Percentiles rank a stretch among this genome's conserved stretches.
Evolutionary conservation across 306 rosid genomes (phyloP).

Genomic region (Castanea sativa): DNA sequence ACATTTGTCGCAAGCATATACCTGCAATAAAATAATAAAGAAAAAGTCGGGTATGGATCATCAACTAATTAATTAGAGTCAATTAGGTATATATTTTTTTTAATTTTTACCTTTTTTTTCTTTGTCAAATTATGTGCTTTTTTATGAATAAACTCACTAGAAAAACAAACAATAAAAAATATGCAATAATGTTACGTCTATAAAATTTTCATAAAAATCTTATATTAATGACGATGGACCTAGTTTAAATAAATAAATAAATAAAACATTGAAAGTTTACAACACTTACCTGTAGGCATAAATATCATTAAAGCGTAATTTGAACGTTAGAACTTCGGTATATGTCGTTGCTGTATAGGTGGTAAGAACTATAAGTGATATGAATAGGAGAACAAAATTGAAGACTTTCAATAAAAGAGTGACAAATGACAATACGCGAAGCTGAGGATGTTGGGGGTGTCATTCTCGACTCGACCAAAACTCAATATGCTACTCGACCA

Average conservation of each 20-base stretch:
- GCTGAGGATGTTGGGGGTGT: slow-evolving; percentile 22
- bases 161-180: too few relatives aligned
- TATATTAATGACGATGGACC: too few relatives aligned
- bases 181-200: too few relatives aligned
- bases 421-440: slow-evolving; percentile 21
- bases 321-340: neutral
- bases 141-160: too few relatives aligned
- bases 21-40: slow-evolving; percentile 19
- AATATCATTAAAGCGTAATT: slow-evolving; percentile 30
- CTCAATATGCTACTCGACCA: neutral
- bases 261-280: too few relatives aligned
- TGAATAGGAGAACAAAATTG: slow-evolving; percentile 42
- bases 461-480: neutral
- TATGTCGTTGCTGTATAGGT: neutral
- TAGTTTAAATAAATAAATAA: neutral
- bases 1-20: slow-evolving; percentile 54
- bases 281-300: slow-evolving; percentile 38
- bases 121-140: too few relatives aligned
- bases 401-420: slow-evolving; percentile 45
- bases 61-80: too few relatives aligned
- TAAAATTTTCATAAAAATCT: too few relatives aligned
- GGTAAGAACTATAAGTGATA: slow-evolving; percentile 36
- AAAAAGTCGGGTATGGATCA: too few relatives aligned
- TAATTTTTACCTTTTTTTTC: too few relatives aligned
- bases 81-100: too few relatives aligned